Conservation (phyloP, 371 early-diverging fungal genomes). For the Apophysomyces variabilis region DNA sequence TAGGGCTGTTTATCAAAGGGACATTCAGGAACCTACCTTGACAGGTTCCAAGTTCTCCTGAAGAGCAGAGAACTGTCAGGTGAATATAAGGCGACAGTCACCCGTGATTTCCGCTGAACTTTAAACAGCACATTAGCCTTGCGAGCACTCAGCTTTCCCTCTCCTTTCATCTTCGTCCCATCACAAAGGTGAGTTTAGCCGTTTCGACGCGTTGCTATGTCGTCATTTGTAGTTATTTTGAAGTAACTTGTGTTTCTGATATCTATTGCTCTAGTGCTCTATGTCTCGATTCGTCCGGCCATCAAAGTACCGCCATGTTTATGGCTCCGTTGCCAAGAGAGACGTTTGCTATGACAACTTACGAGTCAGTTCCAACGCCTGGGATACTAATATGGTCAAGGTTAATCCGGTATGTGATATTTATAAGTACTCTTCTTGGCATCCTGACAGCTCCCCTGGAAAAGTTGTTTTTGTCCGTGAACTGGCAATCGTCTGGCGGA, state of each 20-base stretch:
- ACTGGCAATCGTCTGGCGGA: constrained; percentile 97
- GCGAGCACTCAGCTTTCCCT: not conserved
- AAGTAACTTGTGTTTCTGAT: not conserved
- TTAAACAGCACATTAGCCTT: too few relatives aligned
- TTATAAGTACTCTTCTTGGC: not conserved
- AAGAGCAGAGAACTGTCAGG: too few relatives aligned
- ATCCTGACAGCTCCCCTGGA: constrained; percentile 10
- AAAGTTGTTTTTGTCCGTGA: constrained; percentile 86
- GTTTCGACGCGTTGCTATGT: not conserved
- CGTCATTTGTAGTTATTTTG: not conserved
- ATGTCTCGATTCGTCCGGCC: constrained; percentile 83
- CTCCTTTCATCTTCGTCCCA: constrained; percentile 8
- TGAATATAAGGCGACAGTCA: too few relatives aligned
- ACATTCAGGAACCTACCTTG: too few relatives aligned
- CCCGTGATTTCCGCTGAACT: too few relatives aligned
- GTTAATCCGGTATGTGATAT: constrained; percentile 83
- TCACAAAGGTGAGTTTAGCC: not conserved
- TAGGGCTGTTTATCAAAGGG: too few relatives aligned
- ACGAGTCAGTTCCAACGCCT: constrained; percentile 88
- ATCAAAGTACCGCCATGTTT: constrained; percentile 93
- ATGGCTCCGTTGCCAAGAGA: constrained; percentile 88
- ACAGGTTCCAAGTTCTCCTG: too few relatives aligned
- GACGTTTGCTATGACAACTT: constrained; percentile 95
- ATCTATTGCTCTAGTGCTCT: not conserved
- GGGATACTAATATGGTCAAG: constrained; percentile 96